Evolutionary conservation across 2,329 filamentous ascomycete genomes (phyloP).

Genomic region (Botrytis medusae): DNA sequence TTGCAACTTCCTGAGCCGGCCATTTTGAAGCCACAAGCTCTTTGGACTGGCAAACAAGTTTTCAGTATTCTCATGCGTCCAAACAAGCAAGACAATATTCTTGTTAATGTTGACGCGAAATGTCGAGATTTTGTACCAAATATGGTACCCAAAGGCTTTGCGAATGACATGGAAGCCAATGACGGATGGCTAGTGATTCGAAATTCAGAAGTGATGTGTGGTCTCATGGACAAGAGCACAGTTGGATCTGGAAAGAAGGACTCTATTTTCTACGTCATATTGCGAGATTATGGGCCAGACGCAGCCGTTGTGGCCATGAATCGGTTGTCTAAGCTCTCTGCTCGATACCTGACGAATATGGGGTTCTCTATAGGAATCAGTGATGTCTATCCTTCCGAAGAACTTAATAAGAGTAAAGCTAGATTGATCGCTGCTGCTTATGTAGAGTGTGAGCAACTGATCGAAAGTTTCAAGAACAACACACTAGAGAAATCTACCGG

Average conservation of each 20-base stretch:
- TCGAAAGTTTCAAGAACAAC: conserved; percentile 74
- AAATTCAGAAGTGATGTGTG: conserved; percentile 97
- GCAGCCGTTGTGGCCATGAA: conserved; percentile 92
- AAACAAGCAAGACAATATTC: conserved; percentile 77
- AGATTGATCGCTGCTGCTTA: conserved; percentile 77
- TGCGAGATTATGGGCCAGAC: conserved; percentile 90
- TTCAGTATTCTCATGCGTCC: conserved; percentile 91
- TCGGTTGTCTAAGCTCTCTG: conserved; percentile 84
- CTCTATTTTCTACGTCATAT: conserved; percentile 94
- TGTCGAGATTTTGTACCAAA: conserved; percentile 76
- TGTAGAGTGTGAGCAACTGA: conserved; percentile 76
- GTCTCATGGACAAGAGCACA: conserved; percentile 95
- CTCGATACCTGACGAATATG: conserved; percentile 81
- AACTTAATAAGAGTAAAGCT: conserved; percentile 71
- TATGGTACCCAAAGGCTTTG: conserved; percentile 33
- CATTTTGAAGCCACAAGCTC: conserved; percentile 76
- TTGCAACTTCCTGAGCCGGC: conserved; percentile 86
- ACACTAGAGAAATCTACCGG: conserved; percentile 84
- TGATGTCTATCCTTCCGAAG: conserved; percentile 82
- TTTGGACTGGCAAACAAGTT: conserved; percentile 97
- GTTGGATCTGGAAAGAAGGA: conserved; percentile 98
- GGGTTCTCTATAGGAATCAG: conserved; percentile 96
- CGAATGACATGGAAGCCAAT: conserved; percentile 73
- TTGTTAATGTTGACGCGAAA: conserved; percentile 90
- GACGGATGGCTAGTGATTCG: conserved; percentile 91